Conservation (phyloP, 306 rosid species). For the Abrus precatorius region DNA sequence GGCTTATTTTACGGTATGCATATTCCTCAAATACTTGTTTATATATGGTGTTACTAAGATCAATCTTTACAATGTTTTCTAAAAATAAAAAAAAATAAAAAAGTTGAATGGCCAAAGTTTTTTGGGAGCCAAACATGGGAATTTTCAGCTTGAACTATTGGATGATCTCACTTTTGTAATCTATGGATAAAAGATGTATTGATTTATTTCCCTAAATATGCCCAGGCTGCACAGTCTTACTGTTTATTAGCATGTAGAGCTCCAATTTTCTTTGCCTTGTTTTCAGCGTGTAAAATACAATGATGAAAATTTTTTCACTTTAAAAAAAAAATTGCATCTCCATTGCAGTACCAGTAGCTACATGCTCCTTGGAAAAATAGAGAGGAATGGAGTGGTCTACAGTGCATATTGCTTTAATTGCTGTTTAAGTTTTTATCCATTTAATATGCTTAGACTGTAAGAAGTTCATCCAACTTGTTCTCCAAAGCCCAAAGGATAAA, state of each 20-base stretch:
- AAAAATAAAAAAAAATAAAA: background rate
- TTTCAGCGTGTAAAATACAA: background rate
- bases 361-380: conserved; percentile 2
- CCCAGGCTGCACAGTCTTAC: background rate
- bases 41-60: conserved; percentile 15
- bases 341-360: background rate
- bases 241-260: conserved; percentile 12
- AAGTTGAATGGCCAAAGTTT: background rate
- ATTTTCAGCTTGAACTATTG: conserved; percentile 20
- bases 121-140: conserved; percentile 24
- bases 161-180: conserved; percentile 12
- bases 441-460: conserved; percentile 9
- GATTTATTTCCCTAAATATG: background rate
- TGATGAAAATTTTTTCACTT: background rate
- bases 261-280: background rate
- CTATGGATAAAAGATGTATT: background rate
- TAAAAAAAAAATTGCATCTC: background rate
- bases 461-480: background rate
- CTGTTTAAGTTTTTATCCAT: background rate
- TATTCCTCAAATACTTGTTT: conserved; percentile 17
- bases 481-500: background rate
- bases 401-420: conserved; percentile 2
- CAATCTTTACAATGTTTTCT: background rate
- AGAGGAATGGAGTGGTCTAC: background rate
- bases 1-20: conserved; percentile 52